Conservation (phyloP, 2,329 filamentous ascomycete species). For the Epichloe scottii region DNA sequence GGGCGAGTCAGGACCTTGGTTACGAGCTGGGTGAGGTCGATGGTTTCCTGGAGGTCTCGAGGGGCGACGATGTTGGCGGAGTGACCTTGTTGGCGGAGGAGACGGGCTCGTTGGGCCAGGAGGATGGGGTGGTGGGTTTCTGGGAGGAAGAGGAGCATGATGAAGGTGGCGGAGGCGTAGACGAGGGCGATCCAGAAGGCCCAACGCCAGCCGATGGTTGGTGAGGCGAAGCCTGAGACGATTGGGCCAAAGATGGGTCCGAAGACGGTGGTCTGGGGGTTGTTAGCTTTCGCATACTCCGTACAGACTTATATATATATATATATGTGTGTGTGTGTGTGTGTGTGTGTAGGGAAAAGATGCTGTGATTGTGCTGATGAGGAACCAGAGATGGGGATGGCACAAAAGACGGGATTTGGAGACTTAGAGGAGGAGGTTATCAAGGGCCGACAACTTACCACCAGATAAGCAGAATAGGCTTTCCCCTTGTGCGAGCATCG, state of each 20-base stretch:
- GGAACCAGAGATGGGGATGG: no score
- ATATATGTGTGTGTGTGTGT: no score
- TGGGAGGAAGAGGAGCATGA: slow-evolving; percentile 49
- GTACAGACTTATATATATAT: no score
- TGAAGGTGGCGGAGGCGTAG: slow-evolving; percentile 48
- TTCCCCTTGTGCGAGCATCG: slow-evolving; percentile 17
- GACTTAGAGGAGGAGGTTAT: background rate
- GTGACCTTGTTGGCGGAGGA: slow-evolving; percentile 42
- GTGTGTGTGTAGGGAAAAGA: no score
- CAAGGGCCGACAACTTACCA: slow-evolving; percentile 22
- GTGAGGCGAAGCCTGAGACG: slow-evolving; percentile 47
- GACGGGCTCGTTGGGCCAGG: slow-evolving; percentile 41
- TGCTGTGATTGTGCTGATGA: no score
- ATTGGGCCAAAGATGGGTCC: slow-evolving; percentile 56
- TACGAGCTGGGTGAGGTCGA: slow-evolving; percentile 44
- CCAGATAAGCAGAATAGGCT: slow-evolving; percentile 36
- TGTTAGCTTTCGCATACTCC: background rate
- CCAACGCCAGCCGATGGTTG: slow-evolving; percentile 54
- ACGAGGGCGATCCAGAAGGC: slow-evolving; percentile 59
- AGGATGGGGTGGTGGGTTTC: slow-evolving; percentile 51
- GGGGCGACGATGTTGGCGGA: slow-evolving; percentile 41
- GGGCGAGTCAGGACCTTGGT: slow-evolving; percentile 60
- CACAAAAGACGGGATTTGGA: no score
- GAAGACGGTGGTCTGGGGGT: slow-evolving; percentile 41
- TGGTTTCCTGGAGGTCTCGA: slow-evolving; percentile 46